phyloP scores from a whole-genome alignment of 306 rosid genomes.

The Citrullus amarus region DNA sequence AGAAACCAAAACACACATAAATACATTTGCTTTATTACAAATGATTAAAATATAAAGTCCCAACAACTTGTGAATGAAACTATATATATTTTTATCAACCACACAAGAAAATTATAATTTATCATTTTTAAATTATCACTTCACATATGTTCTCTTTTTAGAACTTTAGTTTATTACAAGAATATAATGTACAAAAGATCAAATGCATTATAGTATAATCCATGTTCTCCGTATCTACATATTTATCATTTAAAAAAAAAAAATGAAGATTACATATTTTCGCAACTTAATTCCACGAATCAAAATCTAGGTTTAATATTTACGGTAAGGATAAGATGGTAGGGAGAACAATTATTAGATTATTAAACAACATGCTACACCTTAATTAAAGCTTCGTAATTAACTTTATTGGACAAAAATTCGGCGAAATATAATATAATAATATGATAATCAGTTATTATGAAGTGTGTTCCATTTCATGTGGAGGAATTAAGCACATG shows the following conservation, averaged over 20 bases:
- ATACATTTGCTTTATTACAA: too few species aligned
- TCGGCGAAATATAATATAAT: not conserved
- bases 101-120: too few species aligned
- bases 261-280: not conserved
- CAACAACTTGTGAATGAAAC: too few species aligned
- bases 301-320: not conserved
- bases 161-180: not conserved
- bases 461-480: not conserved
- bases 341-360: not conserved
- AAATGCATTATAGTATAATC: not conserved
- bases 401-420: not conserved
- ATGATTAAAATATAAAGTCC: too few species aligned
- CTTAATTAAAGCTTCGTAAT: not conserved
- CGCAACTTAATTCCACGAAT: not conserved
- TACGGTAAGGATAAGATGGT: not conserved
- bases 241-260: not conserved
- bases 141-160: not conserved
- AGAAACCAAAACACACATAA: too few species aligned
- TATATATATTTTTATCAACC: too few species aligned
- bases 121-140: too few species aligned
- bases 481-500: conserved; percentile 60
- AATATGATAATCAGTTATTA: not conserved
- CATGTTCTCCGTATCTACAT: not conserved
- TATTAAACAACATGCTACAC: not conserved
- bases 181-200: not conserved